Evolutionary conservation across 768 basidiomycete genomes (phyloP).

Genomic region (Russula brevipes): DNA sequence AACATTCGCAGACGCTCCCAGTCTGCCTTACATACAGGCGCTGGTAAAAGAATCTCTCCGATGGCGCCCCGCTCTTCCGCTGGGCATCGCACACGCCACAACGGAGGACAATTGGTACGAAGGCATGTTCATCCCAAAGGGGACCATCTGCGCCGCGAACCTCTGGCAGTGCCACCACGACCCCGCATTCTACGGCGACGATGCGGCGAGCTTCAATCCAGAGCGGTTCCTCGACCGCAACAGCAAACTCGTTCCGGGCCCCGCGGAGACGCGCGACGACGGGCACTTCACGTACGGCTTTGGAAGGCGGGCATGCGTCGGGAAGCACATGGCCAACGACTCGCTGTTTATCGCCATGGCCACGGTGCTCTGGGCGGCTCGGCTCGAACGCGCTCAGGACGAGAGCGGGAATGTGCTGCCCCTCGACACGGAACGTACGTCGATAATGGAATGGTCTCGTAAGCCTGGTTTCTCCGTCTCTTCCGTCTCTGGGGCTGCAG

Average conservation of each 20-base stretch:
- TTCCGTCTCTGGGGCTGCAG: not conserved
- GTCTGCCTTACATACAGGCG: not conserved
- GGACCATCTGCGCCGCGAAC: constrained; percentile 33
- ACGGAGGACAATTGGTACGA: constrained; percentile 30
- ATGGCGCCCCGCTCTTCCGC: constrained; percentile 2
- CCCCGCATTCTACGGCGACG: constrained; percentile 16
- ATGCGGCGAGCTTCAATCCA: constrained; percentile 24
- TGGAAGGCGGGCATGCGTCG: constrained; percentile 23
- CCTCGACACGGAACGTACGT: not conserved
- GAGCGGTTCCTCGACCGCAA: constrained; percentile 22
- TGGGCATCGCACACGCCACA: constrained; percentile 4
- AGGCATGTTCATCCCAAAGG: constrained; percentile 33
- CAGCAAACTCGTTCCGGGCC: not conserved
- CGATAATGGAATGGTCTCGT: constrained; percentile 20
- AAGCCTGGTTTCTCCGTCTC: not conserved
- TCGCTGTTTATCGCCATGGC: constrained; percentile 26
- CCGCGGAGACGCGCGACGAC: constrained; percentile 9
- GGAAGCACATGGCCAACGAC: constrained; percentile 23
- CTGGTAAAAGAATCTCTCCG: constrained; percentile 12
- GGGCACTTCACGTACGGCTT: constrained; percentile 22
- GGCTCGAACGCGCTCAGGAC: constrained; percentile 14
- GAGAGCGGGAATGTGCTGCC: constrained; percentile 10
- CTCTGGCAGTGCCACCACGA: constrained; percentile 18
- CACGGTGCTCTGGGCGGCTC: constrained; percentile 23
- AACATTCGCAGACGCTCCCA: no score